These are phyloP conservation scores for Botrytis deweyae DNA, from an alignment of 2,329 filamentous ascomycete genomes.

Conservation along the genomic window DNA sequence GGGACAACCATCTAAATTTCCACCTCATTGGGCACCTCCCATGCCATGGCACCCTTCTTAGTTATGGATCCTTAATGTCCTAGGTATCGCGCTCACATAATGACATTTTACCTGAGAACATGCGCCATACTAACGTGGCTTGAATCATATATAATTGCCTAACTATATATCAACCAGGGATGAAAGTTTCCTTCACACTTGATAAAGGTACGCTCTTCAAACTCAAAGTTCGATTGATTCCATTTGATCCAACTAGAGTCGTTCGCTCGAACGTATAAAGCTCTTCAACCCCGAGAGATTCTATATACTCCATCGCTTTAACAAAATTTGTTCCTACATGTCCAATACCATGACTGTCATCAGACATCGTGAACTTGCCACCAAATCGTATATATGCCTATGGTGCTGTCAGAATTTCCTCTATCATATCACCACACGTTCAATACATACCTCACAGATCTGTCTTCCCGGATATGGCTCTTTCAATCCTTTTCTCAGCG, in stretches of 20 bases:
- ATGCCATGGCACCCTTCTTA: not conserved
- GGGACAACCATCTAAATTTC: too few species aligned
- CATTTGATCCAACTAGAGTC: constrained; percentile 3
- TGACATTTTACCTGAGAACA: not conserved
- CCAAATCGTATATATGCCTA: constrained; percentile 66
- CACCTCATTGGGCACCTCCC: too few species aligned
- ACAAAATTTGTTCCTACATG: constrained; percentile 86
- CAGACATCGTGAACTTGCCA: constrained; percentile 85
- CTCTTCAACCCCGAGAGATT: constrained; percentile 60
- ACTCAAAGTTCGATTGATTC: not conserved
- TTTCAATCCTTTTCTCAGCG: constrained; percentile 80
- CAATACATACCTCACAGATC: constrained; percentile 60
- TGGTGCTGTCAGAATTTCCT: not conserved
- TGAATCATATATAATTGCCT: not conserved
- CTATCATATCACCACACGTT: not conserved
- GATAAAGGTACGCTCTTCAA: constrained; percentile 27
- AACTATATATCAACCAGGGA: not conserved
- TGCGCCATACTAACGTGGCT: too few species aligned
- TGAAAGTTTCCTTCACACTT: constrained; percentile 33
- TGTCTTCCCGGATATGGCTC: constrained; percentile 84
- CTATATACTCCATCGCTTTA: constrained; percentile 68
- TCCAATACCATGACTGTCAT: constrained; percentile 87
- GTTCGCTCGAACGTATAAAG: constrained; percentile 46
- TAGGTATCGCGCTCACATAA: not conserved
- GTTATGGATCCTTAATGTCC: not conserved